Percentiles rank a stretch among this genome's conserved stretches.
Conservation (phyloP, 2,329 filamentous ascomycete genomes). For the Lachnellula occidentalis region DNA sequence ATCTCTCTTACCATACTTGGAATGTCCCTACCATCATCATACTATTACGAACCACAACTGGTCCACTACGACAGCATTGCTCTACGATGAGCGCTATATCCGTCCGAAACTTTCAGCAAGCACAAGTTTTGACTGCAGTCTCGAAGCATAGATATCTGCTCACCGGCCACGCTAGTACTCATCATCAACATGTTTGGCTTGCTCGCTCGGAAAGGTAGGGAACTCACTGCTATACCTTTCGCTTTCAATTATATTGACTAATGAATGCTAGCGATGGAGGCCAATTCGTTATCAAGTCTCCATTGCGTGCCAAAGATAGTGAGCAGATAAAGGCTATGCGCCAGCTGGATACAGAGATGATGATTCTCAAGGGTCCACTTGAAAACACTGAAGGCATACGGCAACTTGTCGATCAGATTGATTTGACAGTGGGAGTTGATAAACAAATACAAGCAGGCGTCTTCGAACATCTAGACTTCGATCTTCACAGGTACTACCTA, state of each 20-base stretch:
- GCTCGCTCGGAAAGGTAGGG: slow-evolving; percentile 7
- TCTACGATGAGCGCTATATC: background rate
- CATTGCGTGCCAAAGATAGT: slow-evolving; percentile 1
- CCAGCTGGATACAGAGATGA: slow-evolving; percentile 6
- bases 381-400: slow-evolving; percentile 7
- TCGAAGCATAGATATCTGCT: background rate
- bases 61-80: too few relatives aligned
- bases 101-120: background rate
- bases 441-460: slow-evolving; percentile 1
- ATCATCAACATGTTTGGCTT: slow-evolving; percentile 12
- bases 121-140: background rate
- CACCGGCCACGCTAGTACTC: background rate
- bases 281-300: slow-evolving; percentile 8
- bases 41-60: too few relatives aligned
- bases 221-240: background rate
- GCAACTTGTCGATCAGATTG: slow-evolving; percentile 12
- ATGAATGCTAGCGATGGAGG: slow-evolving; percentile 6
- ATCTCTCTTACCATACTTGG: too few relatives aligned
- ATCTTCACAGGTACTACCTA: slow-evolving; percentile 8
- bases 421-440: background rate
- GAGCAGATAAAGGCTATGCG: slow-evolving; percentile 7
- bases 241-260: background rate
- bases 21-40: too few relatives aligned
- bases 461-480: slow-evolving; percentile 7
- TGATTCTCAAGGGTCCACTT: slow-evolving; percentile 8